Base-by-base conservation (phyloP, 768 basidiomycete genomes). In the Chlorophyllum brunneum region DNA sequence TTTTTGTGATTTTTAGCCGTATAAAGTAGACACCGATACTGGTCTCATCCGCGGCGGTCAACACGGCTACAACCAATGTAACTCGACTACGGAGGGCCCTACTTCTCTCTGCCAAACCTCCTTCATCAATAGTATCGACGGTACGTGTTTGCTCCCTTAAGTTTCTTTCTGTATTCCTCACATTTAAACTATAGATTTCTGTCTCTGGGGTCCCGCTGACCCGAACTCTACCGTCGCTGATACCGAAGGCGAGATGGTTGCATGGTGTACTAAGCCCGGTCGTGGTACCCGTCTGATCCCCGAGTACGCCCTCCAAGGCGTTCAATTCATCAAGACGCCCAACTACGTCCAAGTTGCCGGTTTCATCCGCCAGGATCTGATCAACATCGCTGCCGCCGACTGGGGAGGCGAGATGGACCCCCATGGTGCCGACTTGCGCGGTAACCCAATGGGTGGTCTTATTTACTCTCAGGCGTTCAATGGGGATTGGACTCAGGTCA, bases 361-460 rank as follows among this genome's bases (percentile, higher is more conserved):
- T 6, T 81, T 74, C 67, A 70, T 85, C 57, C 45, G 51, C 24
- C 89, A 92, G 70, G 72, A 70, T 2, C 58, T 65, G 48, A 67
- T 93, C 58, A 75, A 88, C 67, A 63, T 92, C 42, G 56, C 67
- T 4, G 18, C 65, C 0, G 67, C 54, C 2, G 91, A 92, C 60
- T 78, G 62, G 24, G 90, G 91, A 57, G 90, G 90, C 50, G 90
- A 92, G 68, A 78, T 89, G 56, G 85, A 90, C 64, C 81, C 85
- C 13, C 83, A 86, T 55, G 87, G 88, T 39, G 86, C 86, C n/a
- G 43, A 41, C n/a, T 57, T 86, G 79, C 80, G 85, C 56, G 91
- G 90, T n/a, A 93, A 90, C 70, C 86, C 86, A 1, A 75, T 88
- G 39, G 88, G 89, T 58, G 86, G 81, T 37, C 64, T 91, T 26